Evolutionary conservation across 2,329 filamentous ascomycete genomes (phyloP).

Genomic region (Sordariomycetes sp.): DNA sequence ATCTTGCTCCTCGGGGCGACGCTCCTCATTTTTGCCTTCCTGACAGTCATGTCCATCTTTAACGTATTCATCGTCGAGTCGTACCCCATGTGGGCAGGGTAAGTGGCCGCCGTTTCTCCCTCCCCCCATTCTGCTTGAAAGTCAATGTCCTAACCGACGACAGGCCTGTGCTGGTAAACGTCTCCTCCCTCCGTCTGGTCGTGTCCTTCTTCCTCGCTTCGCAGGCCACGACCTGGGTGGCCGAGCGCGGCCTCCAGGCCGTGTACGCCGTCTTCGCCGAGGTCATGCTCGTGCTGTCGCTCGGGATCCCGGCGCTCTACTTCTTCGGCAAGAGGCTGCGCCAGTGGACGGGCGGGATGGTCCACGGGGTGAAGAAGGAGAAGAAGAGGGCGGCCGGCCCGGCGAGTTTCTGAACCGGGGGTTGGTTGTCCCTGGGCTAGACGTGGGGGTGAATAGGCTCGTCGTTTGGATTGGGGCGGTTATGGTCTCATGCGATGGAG

Average conservation of each 20-base stretch:
- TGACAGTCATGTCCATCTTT: conserved; percentile 15
- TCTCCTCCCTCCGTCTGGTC: conserved; percentile 18
- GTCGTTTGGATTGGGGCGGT: too few species aligned
- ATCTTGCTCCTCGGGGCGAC: conserved; percentile 15
- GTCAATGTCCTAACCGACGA: neutral
- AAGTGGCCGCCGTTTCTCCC: neutral
- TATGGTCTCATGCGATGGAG: too few species aligned
- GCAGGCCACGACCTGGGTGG: conserved; percentile 15
- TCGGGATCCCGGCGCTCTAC: conserved; percentile 18
- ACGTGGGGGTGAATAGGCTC: too few species aligned
- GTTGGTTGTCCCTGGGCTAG: too few species aligned
- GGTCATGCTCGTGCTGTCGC: conserved; percentile 16
- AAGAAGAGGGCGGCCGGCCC: conserved; percentile 4
- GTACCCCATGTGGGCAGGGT: conserved; percentile 13
- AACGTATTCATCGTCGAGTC: conserved; percentile 22
- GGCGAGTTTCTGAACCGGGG: too few species aligned
- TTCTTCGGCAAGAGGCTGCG: conserved; percentile 12
- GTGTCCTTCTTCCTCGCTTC: conserved; percentile 18
- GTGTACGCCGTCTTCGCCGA: conserved; percentile 19
- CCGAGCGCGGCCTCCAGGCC: conserved; percentile 13
- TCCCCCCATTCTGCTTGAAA: neutral
- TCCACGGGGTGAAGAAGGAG: conserved; percentile 7
- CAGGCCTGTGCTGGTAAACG: conserved; percentile 21
- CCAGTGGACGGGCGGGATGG: conserved; percentile 16
- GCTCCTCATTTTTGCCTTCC: conserved; percentile 17